Evolutionary conservation across 306 rosid species (phyloP).

Genomic region (Chamaecrista fasciculata): DNA sequence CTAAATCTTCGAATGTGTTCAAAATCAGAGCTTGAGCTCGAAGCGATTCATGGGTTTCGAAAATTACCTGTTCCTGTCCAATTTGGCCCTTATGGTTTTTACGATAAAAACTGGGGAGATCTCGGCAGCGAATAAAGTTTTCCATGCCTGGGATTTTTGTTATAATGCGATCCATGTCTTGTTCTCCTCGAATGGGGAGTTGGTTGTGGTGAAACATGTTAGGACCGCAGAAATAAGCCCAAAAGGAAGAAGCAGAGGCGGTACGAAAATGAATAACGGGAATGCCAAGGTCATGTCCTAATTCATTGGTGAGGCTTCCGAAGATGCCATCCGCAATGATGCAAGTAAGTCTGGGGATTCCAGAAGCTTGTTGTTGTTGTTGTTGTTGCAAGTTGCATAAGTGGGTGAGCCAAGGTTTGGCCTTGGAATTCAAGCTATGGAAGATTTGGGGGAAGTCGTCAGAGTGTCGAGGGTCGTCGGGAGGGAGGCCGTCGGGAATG

Average conservation of each 20-base stretch:
- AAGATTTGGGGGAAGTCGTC: too few species aligned
- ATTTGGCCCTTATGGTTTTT: too few species aligned
- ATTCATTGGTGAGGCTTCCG: conserved; percentile 29
- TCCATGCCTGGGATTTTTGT: conserved; percentile 46
- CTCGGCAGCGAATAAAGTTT: conserved; percentile 45
- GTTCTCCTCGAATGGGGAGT: conserved; percentile 52
- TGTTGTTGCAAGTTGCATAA: too few species aligned
- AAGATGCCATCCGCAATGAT: conserved; percentile 44
- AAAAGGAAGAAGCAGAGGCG: conserved; percentile 37
- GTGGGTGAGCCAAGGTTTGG: too few species aligned
- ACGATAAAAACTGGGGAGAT: conserved; percentile 48
- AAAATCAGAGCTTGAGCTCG: conserved; percentile 40
- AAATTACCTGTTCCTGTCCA: not conserved
- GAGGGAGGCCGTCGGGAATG: conserved; percentile 37
- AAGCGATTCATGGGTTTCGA: conserved; percentile 2
- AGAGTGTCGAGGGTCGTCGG: not conserved
- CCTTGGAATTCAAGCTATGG: too few species aligned
- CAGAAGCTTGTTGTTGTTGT: not conserved
- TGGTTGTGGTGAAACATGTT: conserved; percentile 28
- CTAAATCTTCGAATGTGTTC: conserved; percentile 69
- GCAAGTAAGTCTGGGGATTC: conserved; percentile 31
- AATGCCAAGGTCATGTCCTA: conserved; percentile 31
- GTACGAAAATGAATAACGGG: conserved; percentile 45
- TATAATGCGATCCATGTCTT: conserved; percentile 56
- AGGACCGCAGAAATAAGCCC: conserved; percentile 42